These are phyloP conservation scores for Alternaria gaisen DNA, from an alignment of 2,329 filamentous ascomycete genomes.

Conservation along the genomic window DNA sequence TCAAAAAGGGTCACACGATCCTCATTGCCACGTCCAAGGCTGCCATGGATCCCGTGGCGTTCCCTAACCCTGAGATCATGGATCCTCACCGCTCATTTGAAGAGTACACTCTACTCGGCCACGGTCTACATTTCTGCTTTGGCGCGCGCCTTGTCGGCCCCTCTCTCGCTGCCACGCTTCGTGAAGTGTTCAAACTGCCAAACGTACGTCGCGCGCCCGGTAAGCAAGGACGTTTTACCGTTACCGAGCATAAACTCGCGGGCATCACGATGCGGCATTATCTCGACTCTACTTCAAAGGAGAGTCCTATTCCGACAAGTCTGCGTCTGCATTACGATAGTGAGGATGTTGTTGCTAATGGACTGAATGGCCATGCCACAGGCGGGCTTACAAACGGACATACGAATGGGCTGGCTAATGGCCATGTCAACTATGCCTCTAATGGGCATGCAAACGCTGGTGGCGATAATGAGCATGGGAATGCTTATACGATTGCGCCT, in stretches of 20 bases:
- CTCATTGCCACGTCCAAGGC: slow-evolving; percentile 55
- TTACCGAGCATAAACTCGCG: slow-evolving; percentile 57
- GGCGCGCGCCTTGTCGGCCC: slow-evolving; percentile 42
- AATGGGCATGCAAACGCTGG: slow-evolving; percentile 25
- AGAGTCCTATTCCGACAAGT: slow-evolving; percentile 52
- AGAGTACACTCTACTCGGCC: slow-evolving; percentile 44
- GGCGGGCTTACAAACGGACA: slow-evolving; percentile 6
- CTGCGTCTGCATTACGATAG: slow-evolving; percentile 36
- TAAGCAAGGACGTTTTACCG: slow-evolving; percentile 50
- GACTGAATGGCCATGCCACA: neutral
- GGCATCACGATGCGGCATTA: slow-evolving; percentile 60
- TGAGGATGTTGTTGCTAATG: slow-evolving; percentile 20
- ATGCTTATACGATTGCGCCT: slow-evolving; percentile 28
- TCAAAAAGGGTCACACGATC: slow-evolving; percentile 52
- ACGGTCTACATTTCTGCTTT: slow-evolving; percentile 48
- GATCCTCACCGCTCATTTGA: slow-evolving; percentile 51
- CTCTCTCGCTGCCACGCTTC: slow-evolving; percentile 41
- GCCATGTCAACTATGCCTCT: slow-evolving; percentile 9
- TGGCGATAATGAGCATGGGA: slow-evolving; percentile 20
- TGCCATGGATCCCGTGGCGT: slow-evolving; percentile 45
- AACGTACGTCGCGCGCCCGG: slow-evolving; percentile 45
- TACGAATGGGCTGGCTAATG: slow-evolving; percentile 8
- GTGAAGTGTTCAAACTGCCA: slow-evolving; percentile 46
- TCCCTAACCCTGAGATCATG: slow-evolving; percentile 44
- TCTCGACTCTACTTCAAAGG: slow-evolving; percentile 58